Conservation (phyloP, 306 rosid species). For the Abrus pulchellus region DNA sequence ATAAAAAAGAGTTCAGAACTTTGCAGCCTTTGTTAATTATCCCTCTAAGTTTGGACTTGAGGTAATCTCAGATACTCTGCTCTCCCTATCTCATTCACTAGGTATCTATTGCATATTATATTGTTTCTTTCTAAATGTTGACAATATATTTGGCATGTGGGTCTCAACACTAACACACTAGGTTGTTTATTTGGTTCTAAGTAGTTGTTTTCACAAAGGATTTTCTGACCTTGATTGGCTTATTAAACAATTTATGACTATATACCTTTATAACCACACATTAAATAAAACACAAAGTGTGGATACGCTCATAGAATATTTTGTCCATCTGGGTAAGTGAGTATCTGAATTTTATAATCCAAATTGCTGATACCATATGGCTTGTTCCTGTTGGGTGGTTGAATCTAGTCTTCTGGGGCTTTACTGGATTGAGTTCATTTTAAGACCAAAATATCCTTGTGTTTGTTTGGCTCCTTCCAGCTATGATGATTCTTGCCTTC, state of each 20-base stretch:
- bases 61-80: conserved; percentile 55
- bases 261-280: conserved; percentile 14
- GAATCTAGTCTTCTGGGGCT: conserved; percentile 46
- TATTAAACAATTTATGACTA: conserved; percentile 26
- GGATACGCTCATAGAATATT: conserved; percentile 32
- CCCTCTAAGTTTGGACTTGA: conserved; percentile 44
- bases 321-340: conserved; percentile 48
- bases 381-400: conserved; percentile 40
- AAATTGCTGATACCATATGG: conserved; percentile 30
- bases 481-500: conserved; percentile 10
- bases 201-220: conserved; percentile 40
- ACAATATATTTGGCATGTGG: conserved; percentile 52
- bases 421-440: conserved; percentile 19
- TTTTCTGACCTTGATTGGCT: conserved; percentile 40
- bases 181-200: conserved; percentile 48
- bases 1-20: conserved; percentile 25
- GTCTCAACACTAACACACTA: conserved; percentile 39
- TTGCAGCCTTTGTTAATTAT: conserved; percentile 32
- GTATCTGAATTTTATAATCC: conserved; percentile 44
- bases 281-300: conserved; percentile 5
- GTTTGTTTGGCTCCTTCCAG: conserved; percentile 16
- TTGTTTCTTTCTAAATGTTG: conserved; percentile 7
- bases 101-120: conserved; percentile 15
- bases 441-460: conserved; percentile 4
- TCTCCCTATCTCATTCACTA: conserved; percentile 22